A percentile compares a stretch with the other conserved stretches of the same genome.
Conservation (phyloP, 331 rosid genomes). For the Rosa hybrid region DNA sequence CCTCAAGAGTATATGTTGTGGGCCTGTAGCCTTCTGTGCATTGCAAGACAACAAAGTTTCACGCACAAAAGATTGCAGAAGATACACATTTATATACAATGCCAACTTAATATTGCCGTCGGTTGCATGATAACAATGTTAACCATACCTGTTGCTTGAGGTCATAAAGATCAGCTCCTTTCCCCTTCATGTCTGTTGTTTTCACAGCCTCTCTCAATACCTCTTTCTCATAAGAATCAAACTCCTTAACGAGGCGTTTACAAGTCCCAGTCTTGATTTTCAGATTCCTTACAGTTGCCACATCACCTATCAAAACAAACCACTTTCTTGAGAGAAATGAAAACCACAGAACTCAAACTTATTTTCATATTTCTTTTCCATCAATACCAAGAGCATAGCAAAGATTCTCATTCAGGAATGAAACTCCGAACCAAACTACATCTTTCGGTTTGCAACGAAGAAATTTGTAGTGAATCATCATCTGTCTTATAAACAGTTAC, state of each 20-base stretch:
- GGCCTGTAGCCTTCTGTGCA: not conserved
- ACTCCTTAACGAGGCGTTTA: conserved; percentile 80
- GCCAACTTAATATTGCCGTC: not conserved
- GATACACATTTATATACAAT: not conserved
- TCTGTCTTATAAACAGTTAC: too few relatives aligned
- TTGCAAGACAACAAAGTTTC: not conserved
- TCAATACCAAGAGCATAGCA: too few relatives aligned
- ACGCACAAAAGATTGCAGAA: not conserved
- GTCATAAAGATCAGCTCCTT: conserved; percentile 82
- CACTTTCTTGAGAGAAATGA: not conserved
- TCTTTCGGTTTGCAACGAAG: too few relatives aligned
- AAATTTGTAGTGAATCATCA: too few relatives aligned
- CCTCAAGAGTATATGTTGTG: not conserved
- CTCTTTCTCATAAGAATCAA: conserved; percentile 86
- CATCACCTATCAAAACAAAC: conserved; percentile 26
- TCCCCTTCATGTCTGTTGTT: conserved; percentile 86
- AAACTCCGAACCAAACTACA: too few relatives aligned
- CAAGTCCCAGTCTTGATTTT: conserved; percentile 87
- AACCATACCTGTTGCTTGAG: conserved; percentile 85
- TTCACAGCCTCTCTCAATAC: conserved; percentile 86
- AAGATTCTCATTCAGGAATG: too few relatives aligned
- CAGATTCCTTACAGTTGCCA: conserved; percentile 65
- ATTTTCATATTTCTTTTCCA: too few relatives aligned
- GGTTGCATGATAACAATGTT: not conserved
- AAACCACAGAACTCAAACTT: not conserved